Conservation (phyloP, 2,329 filamentous ascomycete genomes). For the Aureobasidium sp. region DNA sequence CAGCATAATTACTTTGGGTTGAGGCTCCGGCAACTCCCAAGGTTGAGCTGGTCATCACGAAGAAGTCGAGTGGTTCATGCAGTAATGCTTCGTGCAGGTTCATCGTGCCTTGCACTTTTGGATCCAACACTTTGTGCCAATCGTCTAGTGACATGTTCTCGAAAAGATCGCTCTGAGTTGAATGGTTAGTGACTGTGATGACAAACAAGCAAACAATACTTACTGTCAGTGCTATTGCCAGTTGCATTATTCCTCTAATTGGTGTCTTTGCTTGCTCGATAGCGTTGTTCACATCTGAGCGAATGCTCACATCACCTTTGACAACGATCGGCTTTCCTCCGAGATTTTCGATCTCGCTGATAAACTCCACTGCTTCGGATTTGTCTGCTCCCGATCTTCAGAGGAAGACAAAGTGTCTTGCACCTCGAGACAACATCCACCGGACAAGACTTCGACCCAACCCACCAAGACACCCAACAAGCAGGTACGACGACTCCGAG, state of each 20-base stretch:
- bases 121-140: slow-evolving; percentile 15
- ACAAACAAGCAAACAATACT: not conserved
- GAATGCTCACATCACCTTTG: not conserved
- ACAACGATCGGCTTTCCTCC: not conserved
- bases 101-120: slow-evolving; percentile 25
- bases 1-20: slow-evolving; percentile 17
- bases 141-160: slow-evolving; percentile 20
- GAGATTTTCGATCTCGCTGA: not conserved
- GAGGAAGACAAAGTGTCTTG: not conserved
- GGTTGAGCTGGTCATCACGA: slow-evolving; percentile 19
- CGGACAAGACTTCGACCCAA: not conserved
- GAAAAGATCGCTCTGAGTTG: not conserved
- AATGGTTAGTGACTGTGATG: not conserved
- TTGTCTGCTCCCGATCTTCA: not conserved
- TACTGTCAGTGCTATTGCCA: not conserved
- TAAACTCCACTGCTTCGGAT: not conserved
- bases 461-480: not conserved
- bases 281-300: not conserved
- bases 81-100: slow-evolving; percentile 20
- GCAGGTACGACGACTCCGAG: not conserved
- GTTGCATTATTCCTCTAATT: not conserved
- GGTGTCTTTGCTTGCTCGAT: not conserved
- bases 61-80: slow-evolving; percentile 22
- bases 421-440: not conserved
- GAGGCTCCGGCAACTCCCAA: slow-evolving; percentile 5